Evolutionary conservation across 2,329 filamentous ascomycete species (phyloP).

Genomic region (Pseudogymnoascus sp.): DNA sequence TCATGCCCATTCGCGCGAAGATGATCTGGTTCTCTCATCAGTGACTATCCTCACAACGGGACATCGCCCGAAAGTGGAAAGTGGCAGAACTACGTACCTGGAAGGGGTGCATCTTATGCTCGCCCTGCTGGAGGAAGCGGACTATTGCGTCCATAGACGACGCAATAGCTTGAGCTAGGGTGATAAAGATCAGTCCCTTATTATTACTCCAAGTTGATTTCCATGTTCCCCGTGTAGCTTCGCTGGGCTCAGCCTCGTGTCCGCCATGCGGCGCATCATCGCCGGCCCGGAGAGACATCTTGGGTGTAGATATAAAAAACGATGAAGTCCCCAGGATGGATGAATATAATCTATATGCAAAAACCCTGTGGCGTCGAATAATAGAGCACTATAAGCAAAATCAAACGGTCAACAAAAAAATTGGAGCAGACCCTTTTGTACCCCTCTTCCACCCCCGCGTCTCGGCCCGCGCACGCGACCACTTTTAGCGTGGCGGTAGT

Average conservation of each 20-base stretch:
- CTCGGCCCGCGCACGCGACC: slow-evolving; percentile 3
- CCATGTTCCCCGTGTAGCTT: not conserved
- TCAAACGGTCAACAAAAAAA: not conserved
- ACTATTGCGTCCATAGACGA: slow-evolving; percentile 80
- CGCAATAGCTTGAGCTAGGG: slow-evolving; percentile 71
- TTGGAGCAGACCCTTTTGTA: slow-evolving; percentile 4
- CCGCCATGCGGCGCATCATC: not conserved
- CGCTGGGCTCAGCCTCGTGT: not conserved
- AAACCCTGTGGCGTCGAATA: not conserved
- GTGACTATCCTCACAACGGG: not conserved
- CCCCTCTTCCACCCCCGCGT: not conserved
- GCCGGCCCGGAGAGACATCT: not conserved
- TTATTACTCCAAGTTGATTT: slow-evolving; percentile 54
- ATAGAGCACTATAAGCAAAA: not conserved
- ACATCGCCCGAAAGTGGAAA: not conserved
- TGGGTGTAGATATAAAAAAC: not conserved
- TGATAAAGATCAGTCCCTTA: slow-evolving; percentile 65
- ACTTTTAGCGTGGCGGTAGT: slow-evolving; percentile 1
- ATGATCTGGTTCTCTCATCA: slow-evolving; percentile 30
- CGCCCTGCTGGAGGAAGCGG: slow-evolving; percentile 65
- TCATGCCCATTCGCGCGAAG: slow-evolving; percentile 25
- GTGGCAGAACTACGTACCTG: slow-evolving; percentile 49
- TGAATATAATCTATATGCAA: not conserved
- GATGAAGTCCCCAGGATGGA: not conserved
- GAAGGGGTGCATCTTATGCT: slow-evolving; percentile 69